These are phyloP conservation scores for Carpinus viminea DNA, from an alignment of 306 rosid genomes.

Conservation along the genomic window DNA sequence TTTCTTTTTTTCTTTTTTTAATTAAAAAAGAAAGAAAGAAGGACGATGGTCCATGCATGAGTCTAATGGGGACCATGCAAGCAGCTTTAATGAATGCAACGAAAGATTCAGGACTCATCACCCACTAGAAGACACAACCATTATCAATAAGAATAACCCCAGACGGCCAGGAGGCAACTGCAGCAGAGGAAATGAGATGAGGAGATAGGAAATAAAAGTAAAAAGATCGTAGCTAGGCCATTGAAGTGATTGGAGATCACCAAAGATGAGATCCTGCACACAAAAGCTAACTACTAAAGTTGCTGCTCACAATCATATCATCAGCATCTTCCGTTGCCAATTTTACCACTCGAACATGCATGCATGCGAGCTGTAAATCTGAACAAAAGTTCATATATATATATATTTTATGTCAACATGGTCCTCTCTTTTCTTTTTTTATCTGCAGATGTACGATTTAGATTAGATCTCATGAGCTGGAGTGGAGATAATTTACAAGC, in stretches of 20 bases:
- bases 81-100: neutral
- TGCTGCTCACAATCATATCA: neutral
- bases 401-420: no score
- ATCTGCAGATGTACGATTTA: no score
- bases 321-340: neutral
- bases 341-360: neutral
- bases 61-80: neutral
- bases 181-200: neutral
- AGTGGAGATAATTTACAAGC: no score
- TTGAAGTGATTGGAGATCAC: neutral
- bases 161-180: no score
- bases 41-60: neutral
- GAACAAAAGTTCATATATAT: neutral
- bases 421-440: no score
- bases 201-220: no score
- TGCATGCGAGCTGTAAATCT: neutral
- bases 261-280: neutral
- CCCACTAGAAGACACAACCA: neutral
- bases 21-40: neutral
- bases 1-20: no score
- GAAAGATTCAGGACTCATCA: neutral
- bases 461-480: no score
- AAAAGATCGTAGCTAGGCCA: neutral
- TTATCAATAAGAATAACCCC: no score
- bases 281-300: neutral